Evolutionary conservation across 768 basidiomycete species (phyloP), one percentile per base, ranked within the genome.

Genomic region (Suillus clintonianus): DNA sequence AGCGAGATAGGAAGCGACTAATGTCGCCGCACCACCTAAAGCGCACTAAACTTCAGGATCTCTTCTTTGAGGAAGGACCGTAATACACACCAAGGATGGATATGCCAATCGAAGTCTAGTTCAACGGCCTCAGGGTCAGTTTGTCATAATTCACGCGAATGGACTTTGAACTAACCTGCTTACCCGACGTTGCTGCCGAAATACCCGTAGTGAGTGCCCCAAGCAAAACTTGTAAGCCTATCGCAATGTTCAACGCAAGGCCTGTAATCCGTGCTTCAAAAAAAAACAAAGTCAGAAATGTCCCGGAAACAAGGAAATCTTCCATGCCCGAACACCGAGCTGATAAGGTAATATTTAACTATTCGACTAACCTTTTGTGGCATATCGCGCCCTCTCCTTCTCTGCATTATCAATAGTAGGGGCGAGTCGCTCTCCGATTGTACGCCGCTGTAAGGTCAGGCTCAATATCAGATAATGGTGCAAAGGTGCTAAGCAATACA

Each of bases 1-100:
- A 4, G 90, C 91, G 30, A 92, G 80, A 72, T 89, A 92, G 2
- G 89, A 88, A 19, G 90, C 89, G 15, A 88, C 82, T 22, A 91
- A 24, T 0, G 90, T 92, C 4, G 89, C 74, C 13, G 89, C 62
- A n/a, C 86, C 90, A 37, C 91, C 88, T 86, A 19, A 0, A 59
- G 24, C 22, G 7, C 45, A 22, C 27, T 9, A 45, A 36, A 19
- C 19, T 67, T 34, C 60, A 54, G 7, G 1, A 6, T 51, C 42
- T 22, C 47, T 24, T 10, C 37, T 34, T n/a, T n/a, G n/a, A 27
- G 27, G 37, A 1, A 64, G 32, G 53, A 3, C 37, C 37, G 37
- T 13, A 17, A 30, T 54, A 69, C 77, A 9, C 0, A 79, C 78
- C 83, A 41, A 84, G 74, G 37, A 82, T 50, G 4, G 82, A 69